These are phyloP conservation scores for Sarocladiaceae sp. DNA, from an alignment of 2,329 filamentous ascomycete species.

Conservation along the genomic window DNA sequence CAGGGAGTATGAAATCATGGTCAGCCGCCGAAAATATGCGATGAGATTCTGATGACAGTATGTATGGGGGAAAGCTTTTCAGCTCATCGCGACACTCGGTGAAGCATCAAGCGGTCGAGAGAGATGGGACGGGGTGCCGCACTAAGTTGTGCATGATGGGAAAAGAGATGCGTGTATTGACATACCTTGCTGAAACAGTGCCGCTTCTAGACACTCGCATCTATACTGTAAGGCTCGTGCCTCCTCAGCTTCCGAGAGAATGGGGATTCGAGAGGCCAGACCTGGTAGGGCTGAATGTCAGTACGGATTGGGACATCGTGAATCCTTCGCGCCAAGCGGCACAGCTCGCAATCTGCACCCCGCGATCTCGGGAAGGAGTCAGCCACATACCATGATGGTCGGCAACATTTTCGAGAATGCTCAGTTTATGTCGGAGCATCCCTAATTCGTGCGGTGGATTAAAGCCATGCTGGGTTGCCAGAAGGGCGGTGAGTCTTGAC, in stretches of 20 bases:
- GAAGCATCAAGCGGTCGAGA: too few relatives aligned
- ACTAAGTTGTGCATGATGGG: too few relatives aligned
- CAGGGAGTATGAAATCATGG: not conserved
- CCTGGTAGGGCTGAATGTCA: conserved; percentile 15
- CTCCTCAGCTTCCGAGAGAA: conserved; percentile 50
- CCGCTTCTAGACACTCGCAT: conserved; percentile 51
- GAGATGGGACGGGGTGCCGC: too few relatives aligned
- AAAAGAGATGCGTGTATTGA: conserved; percentile 1
- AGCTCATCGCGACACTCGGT: too few relatives aligned
- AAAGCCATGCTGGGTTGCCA: conserved; percentile 40
- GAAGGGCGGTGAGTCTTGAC: conserved; percentile 40
- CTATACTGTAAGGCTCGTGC: conserved; percentile 50
- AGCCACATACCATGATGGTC: conserved; percentile 39
- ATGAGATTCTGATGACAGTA: not conserved
- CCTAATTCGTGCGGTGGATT: conserved; percentile 43
- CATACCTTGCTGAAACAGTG: conserved; percentile 35
- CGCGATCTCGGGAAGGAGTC: not conserved
- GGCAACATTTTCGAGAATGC: conserved; percentile 40
- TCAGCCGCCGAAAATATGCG: not conserved
- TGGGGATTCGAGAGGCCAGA: conserved; percentile 28
- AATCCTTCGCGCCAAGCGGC: not conserved
- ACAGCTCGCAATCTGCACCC: not conserved
- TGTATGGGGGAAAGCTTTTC: too few relatives aligned
- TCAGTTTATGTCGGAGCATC: conserved; percentile 51
- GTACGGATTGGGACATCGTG: conserved; percentile 9